Conservation (phyloP, 805 yeast genomes). For the Ogataea haglerorum region DNA sequence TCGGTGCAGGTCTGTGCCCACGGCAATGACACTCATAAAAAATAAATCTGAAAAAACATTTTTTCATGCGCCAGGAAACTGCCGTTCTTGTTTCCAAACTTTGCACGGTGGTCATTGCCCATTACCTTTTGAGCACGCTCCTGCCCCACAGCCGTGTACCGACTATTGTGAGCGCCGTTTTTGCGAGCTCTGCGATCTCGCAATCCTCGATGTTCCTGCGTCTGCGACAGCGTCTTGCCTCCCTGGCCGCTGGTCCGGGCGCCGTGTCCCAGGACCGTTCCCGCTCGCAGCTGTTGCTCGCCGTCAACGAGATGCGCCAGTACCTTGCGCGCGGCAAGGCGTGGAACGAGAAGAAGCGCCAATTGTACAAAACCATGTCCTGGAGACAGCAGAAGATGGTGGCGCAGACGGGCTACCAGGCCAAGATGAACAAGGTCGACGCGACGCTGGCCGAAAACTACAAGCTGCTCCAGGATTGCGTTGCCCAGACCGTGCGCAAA, state of each 20-base stretch:
- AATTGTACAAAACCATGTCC: conserved; percentile 44
- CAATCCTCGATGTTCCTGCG: conserved; percentile 24
- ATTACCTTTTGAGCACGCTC: conserved; percentile 23
- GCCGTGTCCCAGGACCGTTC: conserved; percentile 11
- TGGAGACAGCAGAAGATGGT: conserved; percentile 57
- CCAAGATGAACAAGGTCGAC: conserved; percentile 51
- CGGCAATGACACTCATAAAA: conserved; percentile 6
- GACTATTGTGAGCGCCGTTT: conserved; percentile 22
- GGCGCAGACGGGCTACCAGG: conserved; percentile 48
- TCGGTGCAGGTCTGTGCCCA: conserved; percentile 54
- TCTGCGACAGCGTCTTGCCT: conserved; percentile 11
- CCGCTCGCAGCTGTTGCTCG: conserved; percentile 31
- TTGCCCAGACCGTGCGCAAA: conserved; percentile 33
- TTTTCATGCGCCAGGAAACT: conserved; percentile 8
- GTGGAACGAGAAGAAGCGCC: conserved; percentile 45
- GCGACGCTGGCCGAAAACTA: conserved; percentile 46
- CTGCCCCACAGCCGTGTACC: conserved; percentile 20
- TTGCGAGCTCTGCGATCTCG: conserved; percentile 31
- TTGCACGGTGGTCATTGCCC: conserved; percentile 25
- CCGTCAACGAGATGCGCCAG: conserved; percentile 45
- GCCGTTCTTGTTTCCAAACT: conserved; percentile 29
- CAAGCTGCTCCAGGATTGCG: conserved; percentile 43
- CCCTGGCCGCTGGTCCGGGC: conserved; percentile 6
- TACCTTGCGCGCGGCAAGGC: conserved; percentile 39
- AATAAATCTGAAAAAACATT: background rate